Evolutionary conservation across 1,139 yeast species (phyloP), one percentile per base, ranked within the genome.

Genomic region (Yamadazyma songkhlaensis): DNA sequence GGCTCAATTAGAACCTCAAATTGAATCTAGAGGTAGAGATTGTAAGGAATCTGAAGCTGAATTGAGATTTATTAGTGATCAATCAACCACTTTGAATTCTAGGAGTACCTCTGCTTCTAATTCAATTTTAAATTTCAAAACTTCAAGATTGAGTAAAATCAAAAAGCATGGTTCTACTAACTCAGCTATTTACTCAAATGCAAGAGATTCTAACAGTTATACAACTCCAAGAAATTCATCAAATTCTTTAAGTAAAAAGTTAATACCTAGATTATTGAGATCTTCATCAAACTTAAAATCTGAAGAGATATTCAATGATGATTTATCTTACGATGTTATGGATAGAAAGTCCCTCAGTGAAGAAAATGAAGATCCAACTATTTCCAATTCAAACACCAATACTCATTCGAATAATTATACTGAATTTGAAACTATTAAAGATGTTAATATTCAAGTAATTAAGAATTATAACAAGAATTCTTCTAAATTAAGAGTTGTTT

Each of bases 391-490:
- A 10, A 33, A 27, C 22, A 9, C 20, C 10, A 23, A 34, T 23
- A 21, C 17, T 9, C 20, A 29, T n/a, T 22, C 28, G 3, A 34
- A 31, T 26, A 14, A 42, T 17, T 17, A 17, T 17, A 37, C 44
- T 9, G 49, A 46, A 10, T 46, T 48, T 38, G 51, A 47, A 30
- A 48, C 50, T n/a, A 31, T 47, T 30, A 48, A 43, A 33, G 50
- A 47, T 34, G 48, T 44, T 14, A 44, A 45, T 27, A 40, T 39
- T 31, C 50, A 45, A 37, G 40, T 41, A 1, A 46, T 47, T 6
- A 46, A 33, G 22, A 45, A 41, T 20, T 46, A 39, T 23, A 34
- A 39, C 14, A 22, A 25, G 9, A 20, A 38, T 14, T 25, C 37
- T 11, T 12, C 29, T 13, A 35, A 34, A 25, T 37, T 42, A 22